Evolutionary conservation across 2,329 filamentous ascomycete species (phyloP).

Genomic region (Amauroascus niger): DNA sequence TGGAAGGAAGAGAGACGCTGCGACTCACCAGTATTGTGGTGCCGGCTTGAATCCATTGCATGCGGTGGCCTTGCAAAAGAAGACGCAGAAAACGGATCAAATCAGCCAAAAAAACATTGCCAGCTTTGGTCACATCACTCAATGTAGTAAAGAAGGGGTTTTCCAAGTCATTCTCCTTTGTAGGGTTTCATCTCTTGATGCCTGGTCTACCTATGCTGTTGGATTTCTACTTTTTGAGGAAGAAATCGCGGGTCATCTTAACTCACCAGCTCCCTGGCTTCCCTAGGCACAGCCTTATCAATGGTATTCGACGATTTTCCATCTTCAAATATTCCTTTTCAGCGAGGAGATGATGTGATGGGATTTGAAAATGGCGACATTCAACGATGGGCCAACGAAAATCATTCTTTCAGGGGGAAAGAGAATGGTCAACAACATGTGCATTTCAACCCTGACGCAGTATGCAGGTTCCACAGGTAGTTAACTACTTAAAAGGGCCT

Average conservation of each 20-base stretch:
- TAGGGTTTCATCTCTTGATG: not conserved
- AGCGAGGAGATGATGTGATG: not conserved
- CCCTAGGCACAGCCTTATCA: conserved; percentile 10
- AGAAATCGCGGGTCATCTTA: not conserved
- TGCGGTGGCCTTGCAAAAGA: conserved; percentile 7
- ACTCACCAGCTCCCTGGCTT: conserved; percentile 8
- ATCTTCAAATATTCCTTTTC: not conserved
- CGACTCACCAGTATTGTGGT: conserved; percentile 4
- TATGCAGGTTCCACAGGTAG: too few relatives aligned
- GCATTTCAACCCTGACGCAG: not conserved
- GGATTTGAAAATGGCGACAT: not conserved
- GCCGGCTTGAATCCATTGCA: conserved; percentile 7
- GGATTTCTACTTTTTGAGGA: not conserved
- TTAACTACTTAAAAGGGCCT: too few relatives aligned
- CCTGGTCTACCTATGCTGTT: not conserved
- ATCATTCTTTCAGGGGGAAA: not conserved
- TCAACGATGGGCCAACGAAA: not conserved
- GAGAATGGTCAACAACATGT: not conserved
- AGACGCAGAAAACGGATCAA: not conserved
- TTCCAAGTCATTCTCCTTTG: not conserved
- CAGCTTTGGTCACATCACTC: not conserved
- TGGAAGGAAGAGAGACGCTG: not conserved
- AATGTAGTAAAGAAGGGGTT: not conserved
- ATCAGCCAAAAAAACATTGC: not conserved
- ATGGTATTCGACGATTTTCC: not conserved